These are phyloP conservation scores for Craterostigma plantagineum DNA, from an alignment of 257 asterid genomes.

Conservation along the genomic window DNA sequence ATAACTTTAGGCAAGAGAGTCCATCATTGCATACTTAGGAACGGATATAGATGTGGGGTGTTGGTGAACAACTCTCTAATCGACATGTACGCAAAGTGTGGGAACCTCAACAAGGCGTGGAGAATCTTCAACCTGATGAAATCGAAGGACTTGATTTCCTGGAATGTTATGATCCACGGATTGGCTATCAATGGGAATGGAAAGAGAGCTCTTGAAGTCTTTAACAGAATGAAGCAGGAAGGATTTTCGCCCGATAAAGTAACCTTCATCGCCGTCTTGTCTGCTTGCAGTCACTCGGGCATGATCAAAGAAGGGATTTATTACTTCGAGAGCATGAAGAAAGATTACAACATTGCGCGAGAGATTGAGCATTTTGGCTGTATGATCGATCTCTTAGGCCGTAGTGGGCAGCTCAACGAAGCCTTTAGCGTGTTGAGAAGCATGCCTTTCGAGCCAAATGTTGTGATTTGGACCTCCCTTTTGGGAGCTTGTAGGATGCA, in stretches of 20 bases:
- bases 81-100: conserved; percentile 83
- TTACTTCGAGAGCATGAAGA: conserved; percentile 47
- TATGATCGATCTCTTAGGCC: conserved; percentile 67
- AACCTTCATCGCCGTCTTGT: conserved; percentile 42
- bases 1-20: conserved; percentile 55
- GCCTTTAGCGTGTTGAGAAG: conserved; percentile 35
- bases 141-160: conserved; percentile 45
- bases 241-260: conserved; percentile 52
- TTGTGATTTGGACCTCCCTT: conserved; percentile 58
- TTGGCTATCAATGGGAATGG: conserved; percentile 57
- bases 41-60: conserved; percentile 15
- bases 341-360: conserved; percentile 30
- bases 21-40: conserved; percentile 22
- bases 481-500: conserved; percentile 65
- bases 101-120: conserved; percentile 43
- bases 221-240: conserved; percentile 33
- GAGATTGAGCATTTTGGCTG: conserved; percentile 71
- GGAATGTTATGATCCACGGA: conserved; percentile 81
- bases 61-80: conserved; percentile 47
- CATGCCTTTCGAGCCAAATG: conserved; percentile 75
- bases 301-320: conserved; percentile 34
- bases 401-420: conserved; percentile 49
- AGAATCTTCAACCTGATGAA: conserved; percentile 23
- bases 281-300: conserved; percentile 66
- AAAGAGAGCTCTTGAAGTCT: conserved; percentile 38